A percentile compares a stretch with the other conserved stretches of the same genome.
Conservation (phyloP, 192 early-diverging fungal species). For the Coemansia sp. region DNA sequence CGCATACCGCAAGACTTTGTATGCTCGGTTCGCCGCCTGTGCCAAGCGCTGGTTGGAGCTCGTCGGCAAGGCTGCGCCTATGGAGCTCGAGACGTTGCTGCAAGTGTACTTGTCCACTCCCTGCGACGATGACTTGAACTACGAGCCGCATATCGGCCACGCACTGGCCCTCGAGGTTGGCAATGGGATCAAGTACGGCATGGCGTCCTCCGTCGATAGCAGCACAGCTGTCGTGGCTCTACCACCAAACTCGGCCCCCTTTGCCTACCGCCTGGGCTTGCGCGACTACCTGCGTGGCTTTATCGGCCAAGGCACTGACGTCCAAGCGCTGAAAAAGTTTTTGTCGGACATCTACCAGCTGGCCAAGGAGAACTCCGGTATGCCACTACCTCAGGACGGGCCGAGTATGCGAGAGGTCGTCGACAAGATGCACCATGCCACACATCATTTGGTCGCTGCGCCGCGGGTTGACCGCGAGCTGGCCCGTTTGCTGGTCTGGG, state of each 20-base stretch:
- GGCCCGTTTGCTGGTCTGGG: conserved; percentile 81
- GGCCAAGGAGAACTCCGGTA: conserved; percentile 34
- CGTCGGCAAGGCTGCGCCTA: conserved; percentile 64
- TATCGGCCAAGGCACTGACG: conserved; percentile 30
- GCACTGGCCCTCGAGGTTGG: conserved; percentile 71
- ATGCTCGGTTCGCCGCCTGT: conserved; percentile 61
- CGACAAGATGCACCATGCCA: conserved; percentile 33
- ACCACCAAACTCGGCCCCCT: conserved; percentile 47
- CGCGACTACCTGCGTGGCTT: conserved; percentile 46
- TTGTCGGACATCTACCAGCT: conserved; percentile 30
- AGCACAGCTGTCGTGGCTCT: conserved; percentile 6
- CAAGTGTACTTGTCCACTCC: conserved; percentile 72
- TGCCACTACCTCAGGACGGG: conserved; percentile 20
- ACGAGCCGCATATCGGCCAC: conserved; percentile 69
- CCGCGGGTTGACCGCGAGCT: conserved; percentile 58
- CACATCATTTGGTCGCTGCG: conserved; percentile 30
- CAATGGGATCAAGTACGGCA: conserved; percentile 28
- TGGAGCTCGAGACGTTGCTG: conserved; percentile 70
- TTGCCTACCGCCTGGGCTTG: conserved; percentile 37
- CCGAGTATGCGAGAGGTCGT: conserved; percentile 16
- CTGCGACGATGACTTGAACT: conserved; percentile 59
- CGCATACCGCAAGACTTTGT: conserved; percentile 70
- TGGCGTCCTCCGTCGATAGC: conserved; percentile 14
- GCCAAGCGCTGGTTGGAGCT: conserved; percentile 70
- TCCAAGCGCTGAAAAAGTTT: conserved; percentile 32